Conservation (phyloP, 805 yeast species). For the Candida loeiensis region DNA sequence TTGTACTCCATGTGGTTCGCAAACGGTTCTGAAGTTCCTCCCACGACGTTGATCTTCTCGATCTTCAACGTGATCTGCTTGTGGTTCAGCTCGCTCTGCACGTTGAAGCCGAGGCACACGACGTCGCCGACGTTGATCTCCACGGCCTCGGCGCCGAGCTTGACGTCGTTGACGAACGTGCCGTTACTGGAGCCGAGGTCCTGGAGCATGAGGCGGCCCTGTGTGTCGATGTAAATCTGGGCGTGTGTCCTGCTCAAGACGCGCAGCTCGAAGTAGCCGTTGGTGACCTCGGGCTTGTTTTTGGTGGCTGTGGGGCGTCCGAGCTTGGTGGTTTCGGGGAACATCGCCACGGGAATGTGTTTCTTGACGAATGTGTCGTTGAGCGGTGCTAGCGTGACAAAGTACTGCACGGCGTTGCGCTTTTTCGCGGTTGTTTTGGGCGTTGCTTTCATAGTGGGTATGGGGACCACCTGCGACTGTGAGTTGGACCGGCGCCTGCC, state of each 20-base stretch:
- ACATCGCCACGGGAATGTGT: constrained; percentile 70
- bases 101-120: constrained; percentile 93
- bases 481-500: constrained; percentile 38
- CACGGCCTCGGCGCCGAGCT: constrained; percentile 58
- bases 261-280: constrained; percentile 92
- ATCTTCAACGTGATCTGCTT: constrained; percentile 82
- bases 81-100: constrained; percentile 65
- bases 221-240: constrained; percentile 69
- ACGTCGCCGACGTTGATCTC: constrained; percentile 75
- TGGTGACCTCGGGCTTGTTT: constrained; percentile 58
- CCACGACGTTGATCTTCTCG: constrained; percentile 64
- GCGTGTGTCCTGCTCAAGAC: constrained; percentile 95
- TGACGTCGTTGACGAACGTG: constrained; percentile 78
- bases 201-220: constrained; percentile 67
- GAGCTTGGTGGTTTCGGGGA: constrained; percentile 78
- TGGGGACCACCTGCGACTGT: constrained; percentile 36
- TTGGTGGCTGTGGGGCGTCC: constrained; percentile 84
- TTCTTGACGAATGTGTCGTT: constrained; percentile 83
- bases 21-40: constrained; percentile 19
- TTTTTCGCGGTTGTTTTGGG: constrained; percentile 16
- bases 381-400: constrained; percentile 69
- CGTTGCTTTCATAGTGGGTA: constrained; percentile 16
- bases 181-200: constrained; percentile 94
- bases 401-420: constrained; percentile 39
- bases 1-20: constrained; percentile 23